Percentiles rank a stretch among this genome's conserved stretches.
Evolutionary conservation across 148 eudicot species (phyloP).

Genomic region (Silene conica): DNA sequence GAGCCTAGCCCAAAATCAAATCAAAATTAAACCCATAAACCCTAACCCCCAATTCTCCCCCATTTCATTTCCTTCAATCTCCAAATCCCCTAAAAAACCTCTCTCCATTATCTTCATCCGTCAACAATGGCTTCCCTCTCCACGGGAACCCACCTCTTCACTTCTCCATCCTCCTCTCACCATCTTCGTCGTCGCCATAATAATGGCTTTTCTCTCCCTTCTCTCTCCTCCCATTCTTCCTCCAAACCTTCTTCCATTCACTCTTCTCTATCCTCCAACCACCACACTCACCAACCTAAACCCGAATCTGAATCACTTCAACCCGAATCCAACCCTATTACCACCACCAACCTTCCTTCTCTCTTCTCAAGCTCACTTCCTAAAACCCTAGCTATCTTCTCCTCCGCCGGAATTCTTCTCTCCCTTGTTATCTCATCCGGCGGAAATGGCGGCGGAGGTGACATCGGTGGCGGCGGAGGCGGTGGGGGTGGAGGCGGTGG

Average conservation of each 20-base stretch:
- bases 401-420: constrained; percentile 33
- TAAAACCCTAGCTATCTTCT: constrained; percentile 37
- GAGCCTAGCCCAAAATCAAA: no score
- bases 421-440: constrained; percentile 22
- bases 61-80: background rate
- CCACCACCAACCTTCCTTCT: background rate
- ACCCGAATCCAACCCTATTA: constrained; percentile 28
- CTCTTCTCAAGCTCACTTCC: constrained; percentile 14
- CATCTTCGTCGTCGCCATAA: constrained; percentile 13
- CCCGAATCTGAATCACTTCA: constrained; percentile 26
- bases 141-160: background rate
- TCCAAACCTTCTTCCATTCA: background rate
- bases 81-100: background rate
- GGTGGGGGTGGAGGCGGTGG: constrained; percentile 43
- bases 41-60: background rate
- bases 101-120: background rate
- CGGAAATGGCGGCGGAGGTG: constrained; percentile 30
- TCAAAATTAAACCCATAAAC: background rate
- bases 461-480: constrained; percentile 31
- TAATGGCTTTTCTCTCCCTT: constrained; percentile 8
- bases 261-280: constrained; percentile 2
- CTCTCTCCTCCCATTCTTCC: constrained; percentile 16
- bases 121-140: constrained; percentile 19
- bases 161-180: constrained; percentile 1
- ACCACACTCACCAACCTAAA: background rate